Conservation (phyloP, 768 basidiomycete species). For the Kwoniella newhampshirensis region DNA sequence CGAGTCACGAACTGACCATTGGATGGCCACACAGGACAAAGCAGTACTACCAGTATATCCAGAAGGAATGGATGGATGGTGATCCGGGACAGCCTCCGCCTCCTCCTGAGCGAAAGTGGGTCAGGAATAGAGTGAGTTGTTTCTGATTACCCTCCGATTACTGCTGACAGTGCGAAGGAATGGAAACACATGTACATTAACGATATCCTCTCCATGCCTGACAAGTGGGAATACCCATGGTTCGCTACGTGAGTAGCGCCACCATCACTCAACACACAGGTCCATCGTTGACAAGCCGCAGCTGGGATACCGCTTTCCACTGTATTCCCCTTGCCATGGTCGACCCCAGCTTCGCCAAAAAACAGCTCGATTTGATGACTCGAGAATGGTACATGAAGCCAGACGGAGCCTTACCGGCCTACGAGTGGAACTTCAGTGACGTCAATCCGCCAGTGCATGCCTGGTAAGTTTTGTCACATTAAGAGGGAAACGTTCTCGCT, state of each 20-base stretch:
- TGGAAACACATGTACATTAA: slow-evolving; percentile 96
- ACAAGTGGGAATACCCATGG: slow-evolving; percentile 99
- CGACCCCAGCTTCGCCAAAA: slow-evolving; percentile 93
- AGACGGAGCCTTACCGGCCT: slow-evolving; percentile 96
- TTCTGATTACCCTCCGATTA: neutral
- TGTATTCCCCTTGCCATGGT: slow-evolving; percentile 96
- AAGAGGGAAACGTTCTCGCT: neutral
- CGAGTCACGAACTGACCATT: neutral
- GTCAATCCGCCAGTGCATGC: slow-evolving; percentile 99
- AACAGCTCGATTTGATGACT: slow-evolving; percentile 91
- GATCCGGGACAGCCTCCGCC: slow-evolving; percentile 94
- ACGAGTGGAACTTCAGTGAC: slow-evolving; percentile 99
- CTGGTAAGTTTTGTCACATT: slow-evolving; percentile 62
- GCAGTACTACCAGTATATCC: slow-evolving; percentile 93
- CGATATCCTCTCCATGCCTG: slow-evolving; percentile 97
- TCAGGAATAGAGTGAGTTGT: slow-evolving; percentile 73
- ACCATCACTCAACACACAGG: neutral
- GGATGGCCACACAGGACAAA: slow-evolving; percentile 65
- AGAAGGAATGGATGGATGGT: slow-evolving; percentile 93
- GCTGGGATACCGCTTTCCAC: slow-evolving; percentile 97
- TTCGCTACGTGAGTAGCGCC: slow-evolving; percentile 68
- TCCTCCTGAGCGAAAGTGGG: slow-evolving; percentile 78
- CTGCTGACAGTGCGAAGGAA: slow-evolving; percentile 58
- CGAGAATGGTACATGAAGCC: slow-evolving; percentile 98
- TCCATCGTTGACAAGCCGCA: slow-evolving; percentile 6